Evolutionary conservation across 441 rosid species (phyloP).

Genomic region (Hypseocharis bilobata): DNA sequence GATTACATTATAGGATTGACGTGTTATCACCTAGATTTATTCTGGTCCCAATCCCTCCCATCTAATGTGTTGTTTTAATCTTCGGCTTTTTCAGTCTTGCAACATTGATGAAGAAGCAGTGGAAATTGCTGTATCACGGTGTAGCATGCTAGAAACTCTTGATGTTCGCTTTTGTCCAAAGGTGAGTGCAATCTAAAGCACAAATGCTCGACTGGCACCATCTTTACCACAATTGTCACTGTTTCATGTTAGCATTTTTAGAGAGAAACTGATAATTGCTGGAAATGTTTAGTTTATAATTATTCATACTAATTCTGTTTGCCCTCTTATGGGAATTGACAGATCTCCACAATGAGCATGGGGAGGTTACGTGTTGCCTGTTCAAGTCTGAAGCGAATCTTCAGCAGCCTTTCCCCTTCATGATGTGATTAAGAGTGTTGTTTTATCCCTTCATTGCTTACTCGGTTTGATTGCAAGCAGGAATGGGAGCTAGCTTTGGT

Average conservation of each 20-base stretch:
- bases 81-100: conserved; percentile 46
- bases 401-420: conserved; percentile 34
- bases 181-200: conserved; percentile 33
- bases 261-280: neutral
- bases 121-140: conserved; percentile 65
- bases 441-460: neutral
- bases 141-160: conserved; percentile 73
- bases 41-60: neutral
- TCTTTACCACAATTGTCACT: neutral
- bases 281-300: no score
- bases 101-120: conserved; percentile 65
- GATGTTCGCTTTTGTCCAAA: conserved; percentile 88
- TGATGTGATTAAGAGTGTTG: neutral
- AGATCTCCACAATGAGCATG: conserved; percentile 71
- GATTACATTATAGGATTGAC: neutral
- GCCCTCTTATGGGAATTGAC: conserved; percentile 5
- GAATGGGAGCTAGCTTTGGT: neutral
- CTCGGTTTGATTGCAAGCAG: neutral
- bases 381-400: conserved; percentile 81
- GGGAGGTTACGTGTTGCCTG: conserved; percentile 53
- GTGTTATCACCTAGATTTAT: neutral
- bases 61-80: conserved; percentile 9
- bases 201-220: no score
- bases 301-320: neutral
- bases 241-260: neutral